Percentiles rank a stretch among this genome's conserved stretches.
Evolutionary conservation across 768 basidiomycete species (phyloP).

Genomic region (Lenzites betulinus): DNA sequence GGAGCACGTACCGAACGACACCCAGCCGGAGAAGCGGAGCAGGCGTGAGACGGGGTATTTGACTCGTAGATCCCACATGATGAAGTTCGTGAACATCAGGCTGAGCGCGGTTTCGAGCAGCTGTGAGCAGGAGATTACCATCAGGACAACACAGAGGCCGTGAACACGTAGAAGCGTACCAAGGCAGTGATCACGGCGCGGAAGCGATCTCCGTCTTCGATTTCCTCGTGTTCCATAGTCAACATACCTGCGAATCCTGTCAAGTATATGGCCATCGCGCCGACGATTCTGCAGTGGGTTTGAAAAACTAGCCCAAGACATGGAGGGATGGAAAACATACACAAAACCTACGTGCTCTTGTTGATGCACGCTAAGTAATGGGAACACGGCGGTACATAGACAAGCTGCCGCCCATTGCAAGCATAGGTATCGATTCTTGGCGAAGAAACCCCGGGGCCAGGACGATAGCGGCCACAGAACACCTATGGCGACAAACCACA

Average conservation of each 20-base stretch:
- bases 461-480: conserved; percentile 60
- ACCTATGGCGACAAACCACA: conserved; percentile 62
- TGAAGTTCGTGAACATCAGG: conserved; percentile 61
- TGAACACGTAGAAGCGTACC: conserved; percentile 30
- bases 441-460: conserved; percentile 45
- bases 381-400: conserved; percentile 62
- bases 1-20: conserved; percentile 54
- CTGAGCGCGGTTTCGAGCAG: conserved; percentile 25
- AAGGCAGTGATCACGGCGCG: neutral
- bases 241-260: no score
- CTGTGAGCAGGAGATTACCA: conserved; percentile 30
- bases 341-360: conserved; percentile 59
- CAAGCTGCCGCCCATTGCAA: conserved; percentile 53
- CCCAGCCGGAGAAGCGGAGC: conserved; percentile 69
- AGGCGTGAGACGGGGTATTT: conserved; percentile 64
- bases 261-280: no score
- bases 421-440: conserved; percentile 31
- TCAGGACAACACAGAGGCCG: neutral
- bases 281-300: no score
- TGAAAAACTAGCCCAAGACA: neutral
- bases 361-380: conserved; percentile 72
- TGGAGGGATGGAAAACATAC: conserved; percentile 45
- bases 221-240: no score
- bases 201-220: no score
- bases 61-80: conserved; percentile 55